Percentiles rank a stretch among this genome's conserved stretches.
These are phyloP conservation scores for Casuarina equisetifolia DNA, from an alignment of 306 rosid genomes.

Conservation along the genomic window DNA sequence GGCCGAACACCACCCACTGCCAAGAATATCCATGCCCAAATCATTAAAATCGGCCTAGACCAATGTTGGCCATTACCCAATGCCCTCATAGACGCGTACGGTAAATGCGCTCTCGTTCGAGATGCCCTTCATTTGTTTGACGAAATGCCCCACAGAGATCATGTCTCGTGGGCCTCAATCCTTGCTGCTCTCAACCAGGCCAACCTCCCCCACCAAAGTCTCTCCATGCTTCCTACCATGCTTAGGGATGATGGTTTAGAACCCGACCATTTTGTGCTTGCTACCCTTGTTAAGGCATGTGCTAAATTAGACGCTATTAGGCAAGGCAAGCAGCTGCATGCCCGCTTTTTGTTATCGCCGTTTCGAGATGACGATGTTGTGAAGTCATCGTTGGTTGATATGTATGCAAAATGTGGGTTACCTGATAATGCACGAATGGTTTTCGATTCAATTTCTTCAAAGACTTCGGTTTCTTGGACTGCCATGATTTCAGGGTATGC, in stretches of 20 bases:
- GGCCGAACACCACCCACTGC: conserved; percentile 34
- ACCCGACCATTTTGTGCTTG: conserved; percentile 82
- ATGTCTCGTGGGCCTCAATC: conserved; percentile 72
- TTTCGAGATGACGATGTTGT: conserved; percentile 65
- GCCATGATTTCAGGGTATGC: conserved; percentile 83
- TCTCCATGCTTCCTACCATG: conserved; percentile 47
- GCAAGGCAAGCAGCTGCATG: conserved; percentile 71
- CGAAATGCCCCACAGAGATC: conserved; percentile 59
- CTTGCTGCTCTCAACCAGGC: conserved; percentile 77
- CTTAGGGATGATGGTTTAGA: conserved; percentile 30
- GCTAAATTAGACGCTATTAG: conserved; percentile 43
- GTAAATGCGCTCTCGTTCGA: conserved; percentile 55
- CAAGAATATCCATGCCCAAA: conserved; percentile 56
- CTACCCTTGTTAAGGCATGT: conserved; percentile 69
- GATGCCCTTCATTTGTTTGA: conserved; percentile 68
- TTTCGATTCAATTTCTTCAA: conserved; percentile 51
- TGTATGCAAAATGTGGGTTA: conserved; percentile 70
- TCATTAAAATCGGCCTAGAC: conserved; percentile 54
- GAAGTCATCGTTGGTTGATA: conserved; percentile 74
- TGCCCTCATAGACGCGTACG: conserved; percentile 57
- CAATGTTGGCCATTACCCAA: conserved; percentile 52
- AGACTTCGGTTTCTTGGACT: conserved; percentile 67
- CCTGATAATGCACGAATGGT: conserved; percentile 55
- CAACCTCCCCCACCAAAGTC: conserved; percentile 44
- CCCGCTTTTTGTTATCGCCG: conserved; percentile 52